Base-by-base conservation (phyloP, 2,329 filamentous ascomycete species). In the Neonectria magnoliae region DNA sequence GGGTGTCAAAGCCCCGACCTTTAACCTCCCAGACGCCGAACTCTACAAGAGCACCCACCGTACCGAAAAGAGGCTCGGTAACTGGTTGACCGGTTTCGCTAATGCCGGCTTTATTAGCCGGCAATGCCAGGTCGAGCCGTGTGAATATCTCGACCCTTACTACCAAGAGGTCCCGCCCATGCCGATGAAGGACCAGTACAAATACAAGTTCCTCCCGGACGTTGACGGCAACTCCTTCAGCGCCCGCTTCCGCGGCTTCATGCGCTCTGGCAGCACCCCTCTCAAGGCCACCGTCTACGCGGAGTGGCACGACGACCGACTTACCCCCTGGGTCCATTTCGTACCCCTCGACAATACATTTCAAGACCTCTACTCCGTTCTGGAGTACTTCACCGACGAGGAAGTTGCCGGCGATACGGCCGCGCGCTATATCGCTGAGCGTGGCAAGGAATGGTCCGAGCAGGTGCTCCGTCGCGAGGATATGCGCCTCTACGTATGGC, bases 231-330 rank as follows among this genome's bases (percentile, higher is more conserved):
- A 89, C 77, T 86, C 84, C 2, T 89, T 89, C 72, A 87, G 83
- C 59, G 88, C 86, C 4, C 83, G 88, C n/a, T 91, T 87, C 77
- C 83, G 86, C 51, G 84, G 83, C 0, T 90, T 93, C 69, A 79
- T 93, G 9, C 82, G 84, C 27, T 90, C 86, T 41, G 91, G 86
- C 1, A 89, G 86, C 50, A 76, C 92, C 36, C 88, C 89, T 1
- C 85, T 93, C 74, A 93, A 93, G 78, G 85, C 88, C 13, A 93
- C 91, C 4, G 83, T 93, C 47, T 93, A 91, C 75, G 81, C 86
- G 9, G 91, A 93, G 75, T 93, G 91, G 91, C 91, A 93, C 74
- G 91, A 93, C 74, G 84, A 87, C 47, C 84, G 91, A 7, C 81
- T 93, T 0, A 79, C 88, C 14, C 87, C 90, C 0, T 94, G 91